Evolutionary conservation across 768 basidiomycete genomes (phyloP).

Genomic region (Collybia sordida): DNA sequence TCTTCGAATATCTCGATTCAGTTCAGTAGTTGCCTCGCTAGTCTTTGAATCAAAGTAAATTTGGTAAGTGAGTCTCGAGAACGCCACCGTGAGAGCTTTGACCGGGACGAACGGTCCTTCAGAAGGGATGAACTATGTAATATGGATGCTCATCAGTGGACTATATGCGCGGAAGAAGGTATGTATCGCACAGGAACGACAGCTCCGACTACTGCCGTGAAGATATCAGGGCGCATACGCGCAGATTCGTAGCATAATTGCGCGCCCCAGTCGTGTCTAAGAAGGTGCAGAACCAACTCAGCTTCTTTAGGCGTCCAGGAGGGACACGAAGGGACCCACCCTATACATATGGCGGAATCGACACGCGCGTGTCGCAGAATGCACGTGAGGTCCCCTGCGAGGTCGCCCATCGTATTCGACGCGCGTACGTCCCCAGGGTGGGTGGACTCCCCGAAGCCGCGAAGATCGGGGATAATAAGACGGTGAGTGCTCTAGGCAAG

Average conservation of each 20-base stretch:
- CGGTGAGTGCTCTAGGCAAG: slow-evolving; percentile 52
- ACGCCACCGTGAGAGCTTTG: slow-evolving; percentile 31
- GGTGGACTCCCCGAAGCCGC: slow-evolving; percentile 69
- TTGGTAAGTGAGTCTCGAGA: slow-evolving; percentile 64
- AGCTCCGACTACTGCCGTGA: slow-evolving; percentile 55
- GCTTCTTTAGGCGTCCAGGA: neutral
- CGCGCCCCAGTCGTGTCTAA: slow-evolving; percentile 77
- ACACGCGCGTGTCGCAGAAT: slow-evolving; percentile 54
- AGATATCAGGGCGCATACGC: slow-evolving; percentile 63
- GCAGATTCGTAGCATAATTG: slow-evolving; percentile 68
- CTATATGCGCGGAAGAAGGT: neutral
- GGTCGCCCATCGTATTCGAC: slow-evolving; percentile 59
- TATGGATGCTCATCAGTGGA: neutral
- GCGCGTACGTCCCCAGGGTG: slow-evolving; percentile 62
- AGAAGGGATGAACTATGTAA: slow-evolving; percentile 57
- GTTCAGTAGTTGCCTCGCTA: slow-evolving; percentile 46
- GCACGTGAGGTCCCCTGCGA: slow-evolving; percentile 64
- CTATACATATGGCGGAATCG: slow-evolving; percentile 55
- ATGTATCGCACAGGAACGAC: slow-evolving; percentile 53
- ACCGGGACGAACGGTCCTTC: slow-evolving; percentile 47
- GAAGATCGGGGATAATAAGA: slow-evolving; percentile 60
- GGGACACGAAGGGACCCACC: slow-evolving; percentile 37
- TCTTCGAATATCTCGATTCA: slow-evolving; percentile 55
- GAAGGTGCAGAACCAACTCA: neutral
- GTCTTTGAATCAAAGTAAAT: slow-evolving; percentile 57